Conservation (phyloP, 805 yeast species). For the Monosporozyma unispora region DNA sequence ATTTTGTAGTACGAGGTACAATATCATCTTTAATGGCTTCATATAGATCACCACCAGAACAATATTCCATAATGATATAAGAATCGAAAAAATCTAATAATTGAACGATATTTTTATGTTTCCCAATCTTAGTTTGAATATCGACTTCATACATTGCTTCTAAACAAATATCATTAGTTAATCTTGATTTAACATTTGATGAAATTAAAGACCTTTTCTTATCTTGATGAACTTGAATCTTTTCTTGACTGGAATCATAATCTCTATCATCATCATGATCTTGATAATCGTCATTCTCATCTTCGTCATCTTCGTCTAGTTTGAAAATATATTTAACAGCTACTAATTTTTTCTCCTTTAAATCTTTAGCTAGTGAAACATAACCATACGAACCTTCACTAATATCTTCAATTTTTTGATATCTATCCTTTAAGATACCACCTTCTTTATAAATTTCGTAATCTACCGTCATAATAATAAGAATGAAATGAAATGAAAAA, state of each 20-base stretch:
- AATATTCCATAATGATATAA: slow-evolving; percentile 69
- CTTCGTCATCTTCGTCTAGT: slow-evolving; percentile 33
- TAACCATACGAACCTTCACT: slow-evolving; percentile 92
- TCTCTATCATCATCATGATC: slow-evolving; percentile 10
- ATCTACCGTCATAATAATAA: slow-evolving; percentile 14
- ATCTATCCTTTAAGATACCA: slow-evolving; percentile 50
- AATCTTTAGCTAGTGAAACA: slow-evolving; percentile 79
- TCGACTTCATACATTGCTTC: slow-evolving; percentile 65
- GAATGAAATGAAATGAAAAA: background rate
- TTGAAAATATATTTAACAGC: slow-evolving; percentile 83
- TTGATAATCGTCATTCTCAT: slow-evolving; percentile 9
- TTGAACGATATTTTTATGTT: slow-evolving; percentile 49
- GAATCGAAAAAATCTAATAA: slow-evolving; percentile 57
- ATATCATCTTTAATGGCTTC: slow-evolving; percentile 57
- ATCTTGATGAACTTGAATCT: slow-evolving; percentile 15
- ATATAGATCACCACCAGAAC: slow-evolving; percentile 80
- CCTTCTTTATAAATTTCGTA: slow-evolving; percentile 38
- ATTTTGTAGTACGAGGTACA: slow-evolving; percentile 46
- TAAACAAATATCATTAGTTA: slow-evolving; percentile 36
- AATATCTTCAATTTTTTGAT: slow-evolving; percentile 60
- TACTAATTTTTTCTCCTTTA: slow-evolving; percentile 42
- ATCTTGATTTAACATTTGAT: slow-evolving; percentile 23
- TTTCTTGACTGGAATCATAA: slow-evolving; percentile 16
- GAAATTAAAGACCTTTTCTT: slow-evolving; percentile 32
- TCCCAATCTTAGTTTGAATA: slow-evolving; percentile 54